A percentile compares a stretch with the other conserved stretches of the same genome.
Evolutionary conservation across 805 yeast genomes (phyloP).

Genomic region (Sugiyamaella mastotermitis): DNA sequence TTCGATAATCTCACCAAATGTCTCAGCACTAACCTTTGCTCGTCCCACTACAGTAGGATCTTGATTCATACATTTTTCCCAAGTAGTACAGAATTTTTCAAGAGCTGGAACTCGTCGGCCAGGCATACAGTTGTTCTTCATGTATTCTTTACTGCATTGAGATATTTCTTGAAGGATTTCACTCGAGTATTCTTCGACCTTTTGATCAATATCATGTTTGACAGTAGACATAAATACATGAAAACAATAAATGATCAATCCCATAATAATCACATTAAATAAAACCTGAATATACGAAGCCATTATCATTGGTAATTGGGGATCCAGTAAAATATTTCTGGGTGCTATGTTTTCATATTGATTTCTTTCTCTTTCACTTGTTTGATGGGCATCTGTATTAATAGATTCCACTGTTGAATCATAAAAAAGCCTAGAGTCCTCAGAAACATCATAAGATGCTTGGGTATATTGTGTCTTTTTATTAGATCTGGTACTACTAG

Average conservation of each 20-base stretch:
- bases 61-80: conserved; percentile 79
- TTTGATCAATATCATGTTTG: conserved; percentile 61
- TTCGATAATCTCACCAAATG: conserved; percentile 75
- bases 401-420: no score
- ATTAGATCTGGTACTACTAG: no score
- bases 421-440: no score
- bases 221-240: conserved; percentile 50
- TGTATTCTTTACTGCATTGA: conserved; percentile 62
- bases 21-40: conserved; percentile 71
- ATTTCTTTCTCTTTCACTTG: no score
- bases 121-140: conserved; percentile 60
- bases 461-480: no score
- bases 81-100: conserved; percentile 59
- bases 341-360: no score
- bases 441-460: no score
- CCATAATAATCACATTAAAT: conserved; percentile 49
- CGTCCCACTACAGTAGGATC: conserved; percentile 65
- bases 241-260: conserved; percentile 46
- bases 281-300: conserved; percentile 59
- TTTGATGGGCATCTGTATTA: no score
- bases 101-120: conserved; percentile 70
- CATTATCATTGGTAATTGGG: conserved; percentile 56
- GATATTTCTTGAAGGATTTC: conserved; percentile 61
- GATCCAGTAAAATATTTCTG: no score
- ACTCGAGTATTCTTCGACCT: conserved; percentile 55